phyloP scores from a whole-genome alignment of 148 eudicot species.

The Rhododendron ferrugineum region DNA sequence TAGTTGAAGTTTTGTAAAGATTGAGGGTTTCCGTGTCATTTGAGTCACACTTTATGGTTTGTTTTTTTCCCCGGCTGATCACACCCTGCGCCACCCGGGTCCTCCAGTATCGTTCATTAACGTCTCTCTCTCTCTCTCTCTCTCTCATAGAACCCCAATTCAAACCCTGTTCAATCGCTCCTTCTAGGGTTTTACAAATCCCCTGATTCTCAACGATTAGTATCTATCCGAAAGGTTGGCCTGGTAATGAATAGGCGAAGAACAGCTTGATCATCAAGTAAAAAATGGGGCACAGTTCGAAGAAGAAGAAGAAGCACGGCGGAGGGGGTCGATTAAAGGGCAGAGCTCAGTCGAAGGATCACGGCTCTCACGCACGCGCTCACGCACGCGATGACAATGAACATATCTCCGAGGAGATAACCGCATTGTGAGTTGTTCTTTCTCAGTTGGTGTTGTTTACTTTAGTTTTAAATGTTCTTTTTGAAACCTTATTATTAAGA shows the following conservation, averaged over 20 bases:
- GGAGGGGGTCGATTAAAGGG: slow-evolving; percentile 46
- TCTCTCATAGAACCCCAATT: neutral
- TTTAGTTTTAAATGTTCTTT: neutral
- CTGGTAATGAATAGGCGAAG: neutral
- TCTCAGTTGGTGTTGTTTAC: neutral
- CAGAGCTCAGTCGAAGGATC: slow-evolving; percentile 58
- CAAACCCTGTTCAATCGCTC: neutral
- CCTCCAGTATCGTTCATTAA: neutral
- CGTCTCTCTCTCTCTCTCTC: neutral
- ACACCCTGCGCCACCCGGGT: neutral
- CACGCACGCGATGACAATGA: slow-evolving; percentile 42
- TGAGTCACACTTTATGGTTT: neutral
- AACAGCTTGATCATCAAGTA: neutral
- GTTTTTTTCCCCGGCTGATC: too few species aligned
- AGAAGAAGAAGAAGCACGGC: slow-evolving; percentile 69
- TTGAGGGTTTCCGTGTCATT: neutral
- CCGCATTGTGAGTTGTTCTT: slow-evolving; percentile 59
- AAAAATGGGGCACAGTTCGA: slow-evolving; percentile 67
- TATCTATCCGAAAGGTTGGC: neutral
- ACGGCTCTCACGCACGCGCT: slow-evolving; percentile 36
- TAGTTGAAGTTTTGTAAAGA: neutral
- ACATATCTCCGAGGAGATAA: slow-evolving; percentile 67
- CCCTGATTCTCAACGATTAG: neutral
- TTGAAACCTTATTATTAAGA: neutral
- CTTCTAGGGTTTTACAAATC: neutral